phyloP scores from a whole-genome alignment of 768 basidiomycete species.

The Lanmaoa rubissima region DNA sequence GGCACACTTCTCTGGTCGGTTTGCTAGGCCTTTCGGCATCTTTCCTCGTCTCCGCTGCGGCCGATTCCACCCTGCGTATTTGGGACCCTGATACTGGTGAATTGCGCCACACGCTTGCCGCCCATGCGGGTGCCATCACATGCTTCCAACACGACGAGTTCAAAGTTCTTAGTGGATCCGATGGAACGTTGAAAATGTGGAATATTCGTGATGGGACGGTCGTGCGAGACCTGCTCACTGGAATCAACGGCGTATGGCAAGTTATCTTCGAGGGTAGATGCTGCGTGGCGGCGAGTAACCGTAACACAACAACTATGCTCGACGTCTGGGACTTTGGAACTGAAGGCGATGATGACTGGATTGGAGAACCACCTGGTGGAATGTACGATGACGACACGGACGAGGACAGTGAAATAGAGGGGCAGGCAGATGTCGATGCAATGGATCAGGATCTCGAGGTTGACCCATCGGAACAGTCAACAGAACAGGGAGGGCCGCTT shows the following conservation, averaged over 20 bases:
- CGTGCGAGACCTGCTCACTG: constrained; percentile 84
- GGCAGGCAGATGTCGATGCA: constrained; percentile 61
- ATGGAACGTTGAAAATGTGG: constrained; percentile 99
- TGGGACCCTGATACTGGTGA: constrained; percentile 91
- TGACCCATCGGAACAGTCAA: constrained; percentile 33
- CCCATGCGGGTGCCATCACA: constrained; percentile 96
- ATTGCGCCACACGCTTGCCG: constrained; percentile 76
- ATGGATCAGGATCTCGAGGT: constrained; percentile 65
- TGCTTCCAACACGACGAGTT: constrained; percentile 99
- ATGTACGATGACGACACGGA: constrained; percentile 69
- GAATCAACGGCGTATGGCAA: constrained; percentile 97
- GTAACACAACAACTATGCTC: constrained; percentile 70
- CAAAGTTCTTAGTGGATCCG: constrained; percentile 93
- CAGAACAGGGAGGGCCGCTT: constrained; percentile 25
- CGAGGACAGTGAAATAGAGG: constrained; percentile 43
- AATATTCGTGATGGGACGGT: constrained; percentile 84
- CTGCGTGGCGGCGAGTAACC: constrained; percentile 92
- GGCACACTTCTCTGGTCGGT: constrained; percentile 94
- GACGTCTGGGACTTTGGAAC: constrained; percentile 91
- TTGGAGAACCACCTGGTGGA: constrained; percentile 73
- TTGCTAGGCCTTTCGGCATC: constrained; percentile 87
- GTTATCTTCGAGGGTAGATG: constrained; percentile 92
- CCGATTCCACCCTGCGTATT: constrained; percentile 90
- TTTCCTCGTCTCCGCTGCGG: constrained; percentile 91
- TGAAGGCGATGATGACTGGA: constrained; percentile 74